Evolutionary conservation across 106 monocot genomes (phyloP).

Genomic region (Alisma plantagoaquatica): DNA sequence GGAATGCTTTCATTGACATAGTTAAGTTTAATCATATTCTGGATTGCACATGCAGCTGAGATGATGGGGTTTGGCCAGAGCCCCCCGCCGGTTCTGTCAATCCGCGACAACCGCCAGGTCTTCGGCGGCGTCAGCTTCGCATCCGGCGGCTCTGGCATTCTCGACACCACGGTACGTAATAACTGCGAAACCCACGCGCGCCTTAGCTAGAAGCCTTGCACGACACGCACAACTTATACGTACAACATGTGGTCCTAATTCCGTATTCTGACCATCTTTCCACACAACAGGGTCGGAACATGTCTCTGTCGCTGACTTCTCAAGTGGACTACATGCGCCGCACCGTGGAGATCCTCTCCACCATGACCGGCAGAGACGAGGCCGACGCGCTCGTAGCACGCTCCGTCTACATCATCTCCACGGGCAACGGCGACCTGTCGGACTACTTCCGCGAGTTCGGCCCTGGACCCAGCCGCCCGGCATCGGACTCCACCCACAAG

Average conservation of each 20-base stretch:
- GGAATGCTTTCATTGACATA: no score
- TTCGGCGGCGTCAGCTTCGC: no score
- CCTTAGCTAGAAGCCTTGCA: no score
- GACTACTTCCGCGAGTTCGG: slow-evolving; percentile 80
- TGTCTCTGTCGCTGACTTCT: no score
- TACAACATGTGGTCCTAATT: no score
- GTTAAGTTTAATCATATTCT: neutral
- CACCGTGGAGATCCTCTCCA: slow-evolving; percentile 42
- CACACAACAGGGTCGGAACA: no score
- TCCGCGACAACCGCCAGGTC: no score
- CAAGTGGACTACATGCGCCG: slow-evolving; percentile 6
- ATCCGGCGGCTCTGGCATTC: no score
- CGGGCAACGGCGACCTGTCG: slow-evolving; percentile 81
- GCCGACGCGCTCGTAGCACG: slow-evolving; percentile 24
- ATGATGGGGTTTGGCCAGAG: slow-evolving; percentile 5
- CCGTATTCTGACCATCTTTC: no score
- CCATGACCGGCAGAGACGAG: slow-evolving; percentile 27
- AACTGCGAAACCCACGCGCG: no score
- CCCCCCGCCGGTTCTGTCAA: slow-evolving; percentile 10
- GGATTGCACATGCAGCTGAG: neutral
- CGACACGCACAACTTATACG: no score
- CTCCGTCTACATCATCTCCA: slow-evolving; percentile 58
- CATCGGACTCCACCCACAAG: slow-evolving; percentile 39
- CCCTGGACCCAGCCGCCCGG: slow-evolving; percentile 72
- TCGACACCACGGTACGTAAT: no score